phyloP scores from a whole-genome alignment of 208 protist species.

The Phytomonas sp. region DNA sequence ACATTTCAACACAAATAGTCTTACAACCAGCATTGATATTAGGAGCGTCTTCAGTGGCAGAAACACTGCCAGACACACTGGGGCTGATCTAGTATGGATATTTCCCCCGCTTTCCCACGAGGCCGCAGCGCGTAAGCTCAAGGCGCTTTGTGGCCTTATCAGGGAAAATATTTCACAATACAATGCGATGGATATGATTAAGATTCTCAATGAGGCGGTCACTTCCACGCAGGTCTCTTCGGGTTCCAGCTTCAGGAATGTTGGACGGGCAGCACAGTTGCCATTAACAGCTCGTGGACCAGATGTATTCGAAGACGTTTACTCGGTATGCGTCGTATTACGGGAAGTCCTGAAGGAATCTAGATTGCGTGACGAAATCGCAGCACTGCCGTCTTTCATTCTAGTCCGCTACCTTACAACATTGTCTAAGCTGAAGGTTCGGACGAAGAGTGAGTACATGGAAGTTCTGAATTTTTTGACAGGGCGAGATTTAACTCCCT shows the following conservation, averaged over 20 bases:
- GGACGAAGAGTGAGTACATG: conserved; percentile 29
- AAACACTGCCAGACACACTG: neutral
- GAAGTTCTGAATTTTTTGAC: conserved; percentile 26
- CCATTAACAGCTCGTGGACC: neutral
- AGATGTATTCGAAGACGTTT: neutral
- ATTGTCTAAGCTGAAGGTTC: conserved; percentile 40
- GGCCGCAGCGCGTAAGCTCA: conserved; percentile 17
- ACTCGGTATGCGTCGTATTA: neutral
- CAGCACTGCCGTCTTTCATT: conserved; percentile 19
- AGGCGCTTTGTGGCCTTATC: conserved; percentile 25
- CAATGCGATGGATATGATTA: conserved; percentile 27
- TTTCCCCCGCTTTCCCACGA: conserved; percentile 12
- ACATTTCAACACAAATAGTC: neutral
- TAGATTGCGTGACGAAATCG: conserved; percentile 4
- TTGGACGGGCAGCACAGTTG: conserved; percentile 1
- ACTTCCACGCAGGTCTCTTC: neutral
- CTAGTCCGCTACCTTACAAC: conserved; percentile 51
- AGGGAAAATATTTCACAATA: conserved; percentile 11
- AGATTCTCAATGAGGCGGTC: conserved; percentile 44
- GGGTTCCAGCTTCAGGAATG: neutral
- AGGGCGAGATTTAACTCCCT: conserved; percentile 23
- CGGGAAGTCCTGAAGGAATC: neutral
- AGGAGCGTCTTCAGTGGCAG: neutral
- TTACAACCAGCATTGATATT: neutral
- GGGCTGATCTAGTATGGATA: conserved; percentile 11